Evolutionary conservation across 2,329 filamentous ascomycete species (phyloP), one percentile per base, ranked within the genome.

Genomic region (Curvularia verruculosa): DNA sequence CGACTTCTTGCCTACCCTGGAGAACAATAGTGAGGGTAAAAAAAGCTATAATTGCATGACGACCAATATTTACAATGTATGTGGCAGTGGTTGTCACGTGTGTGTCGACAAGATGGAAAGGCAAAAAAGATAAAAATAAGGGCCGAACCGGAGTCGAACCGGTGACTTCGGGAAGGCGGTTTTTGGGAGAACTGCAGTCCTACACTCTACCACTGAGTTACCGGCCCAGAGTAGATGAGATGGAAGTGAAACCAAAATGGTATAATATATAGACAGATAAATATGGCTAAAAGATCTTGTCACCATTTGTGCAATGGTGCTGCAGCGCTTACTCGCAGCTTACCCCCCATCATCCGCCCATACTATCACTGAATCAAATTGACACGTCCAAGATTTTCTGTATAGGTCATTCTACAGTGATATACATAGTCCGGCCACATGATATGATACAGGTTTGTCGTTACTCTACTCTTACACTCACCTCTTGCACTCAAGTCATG

Each of bases 181-280:
- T 45, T 24, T 21, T 31, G 21, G 18, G 10, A 44, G 5, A 53
- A 40, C 54, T 57, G 54, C 54, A 57, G 50, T 53, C 54, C 54
- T 54, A 57, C 54, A 54, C 54, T 57, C 54, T 57, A 57, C 54
- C 54, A 57, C 49, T 57, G 49, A 57, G 54, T 54, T 54, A 57
- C 50, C 49, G 21, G 55, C 55, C 45, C 50, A n/a, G 19, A 21
- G 21, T 21, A 23, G 28, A 47, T 31, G 26, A 19, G 24, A 18
- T 28, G 26, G 3, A 45, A 13, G 29, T 12, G 9, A 15, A 15
- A 44, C 0, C 12, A 44, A 18, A 7, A 28, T 24, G 3, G 1
- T 8, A 18, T 6, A 23, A 13, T 40, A 40, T 40, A 21, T 1
- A 12, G 0, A 29, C 9, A 12, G n/a, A n/a, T n/a, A n/a, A n/a